Evolutionary conservation across 805 yeast species (phyloP).

Genomic region (Debaryomyces hansenii): DNA sequence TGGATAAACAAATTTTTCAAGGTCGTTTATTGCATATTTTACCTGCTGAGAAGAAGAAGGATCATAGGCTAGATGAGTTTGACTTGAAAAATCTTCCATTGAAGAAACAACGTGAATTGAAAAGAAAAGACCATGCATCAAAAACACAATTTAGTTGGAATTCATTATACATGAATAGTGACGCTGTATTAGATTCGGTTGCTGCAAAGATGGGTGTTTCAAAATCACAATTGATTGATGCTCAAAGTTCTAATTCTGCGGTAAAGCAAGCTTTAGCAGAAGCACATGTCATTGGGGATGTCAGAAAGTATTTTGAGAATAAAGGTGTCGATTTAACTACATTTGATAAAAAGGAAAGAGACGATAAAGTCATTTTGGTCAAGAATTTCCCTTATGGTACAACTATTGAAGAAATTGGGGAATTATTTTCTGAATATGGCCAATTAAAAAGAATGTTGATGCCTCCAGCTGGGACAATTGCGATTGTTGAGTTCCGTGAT

Average conservation of each 20-base stretch:
- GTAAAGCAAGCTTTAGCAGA: constrained; percentile 97
- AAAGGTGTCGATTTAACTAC: constrained; percentile 82
- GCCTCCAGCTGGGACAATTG: constrained; percentile 97
- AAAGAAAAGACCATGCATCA: constrained; percentile 79
- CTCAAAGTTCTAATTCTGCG: constrained; percentile 82
- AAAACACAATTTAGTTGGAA: constrained; percentile 93
- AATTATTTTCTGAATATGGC: constrained; percentile 78
- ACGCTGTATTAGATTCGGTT: constrained; percentile 89
- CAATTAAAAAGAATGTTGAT: constrained; percentile 75
- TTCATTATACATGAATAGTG: constrained; percentile 84
- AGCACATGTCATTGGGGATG: constrained; percentile 91
- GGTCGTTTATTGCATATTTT: constrained; percentile 89
- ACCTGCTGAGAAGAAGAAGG: constrained; percentile 81
- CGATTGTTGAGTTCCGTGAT: constrained; percentile 86
- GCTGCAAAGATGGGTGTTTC: constrained; percentile 80
- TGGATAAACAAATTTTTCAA: constrained; percentile 90
- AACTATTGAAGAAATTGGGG: constrained; percentile 74
- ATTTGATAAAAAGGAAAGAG: constrained; percentile 66
- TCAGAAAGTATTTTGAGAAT: constrained; percentile 79
- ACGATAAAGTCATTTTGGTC: constrained; percentile 76
- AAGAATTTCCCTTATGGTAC: constrained; percentile 94
- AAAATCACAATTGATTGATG: constrained; percentile 83
- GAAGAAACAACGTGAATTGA: constrained; percentile 85
- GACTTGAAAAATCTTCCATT: constrained; percentile 88
- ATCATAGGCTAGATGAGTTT: constrained; percentile 83